Evolutionary conservation across 2,329 filamentous ascomycete genomes (phyloP), one percentile per base, ranked within the genome.

Genomic region (Trichoderma breve): DNA sequence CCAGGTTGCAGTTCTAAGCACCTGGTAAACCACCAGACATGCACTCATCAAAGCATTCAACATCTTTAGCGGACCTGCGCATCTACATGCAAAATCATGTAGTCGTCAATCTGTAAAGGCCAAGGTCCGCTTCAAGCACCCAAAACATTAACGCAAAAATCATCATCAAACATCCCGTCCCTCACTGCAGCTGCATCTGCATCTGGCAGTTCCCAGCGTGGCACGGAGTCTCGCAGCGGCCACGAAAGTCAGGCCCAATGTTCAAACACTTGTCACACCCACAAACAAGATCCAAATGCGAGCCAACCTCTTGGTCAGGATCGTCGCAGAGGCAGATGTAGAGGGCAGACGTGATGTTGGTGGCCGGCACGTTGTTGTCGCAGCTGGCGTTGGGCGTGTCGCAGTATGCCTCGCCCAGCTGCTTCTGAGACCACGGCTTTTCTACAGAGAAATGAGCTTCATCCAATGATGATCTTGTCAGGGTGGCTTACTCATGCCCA

Each of bases 181-280:
- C 2, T 24, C 57, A 28, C 53, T 30, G 65, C 21, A 68, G n/a
- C 43, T 55, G 65, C 34, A 67, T 8, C 43, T 55, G 64, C 21
- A 61, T 32, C 58, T 61, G 64, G 11, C 75, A 73, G 26, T 67
- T 71, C 1, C 77, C 77, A 28, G 78, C 75, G 28, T 75, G 74
- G 61, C 82, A 83, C 1, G 82, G 82, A 62, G 76, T 79, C 73
- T 80, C 79, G 72, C 82, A 83, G 21, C 82, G 78, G 57, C 81
- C 82, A 73, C 82, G 77, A 60, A 77, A 83, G 67, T 83, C 82
- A 0, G 82, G 82, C 12, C 77, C 79, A 65, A 82, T 76, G 47
- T 82, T 81, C 47, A 83, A 76, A 71, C 82, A 83, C 69, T 77
- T 79, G 67, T 83, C 81, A 70, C 82, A 83, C 2, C 81, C 79